Conservation (phyloP, 2,329 filamentous ascomycete species). For the Ploettnerulaceae sp. region DNA sequence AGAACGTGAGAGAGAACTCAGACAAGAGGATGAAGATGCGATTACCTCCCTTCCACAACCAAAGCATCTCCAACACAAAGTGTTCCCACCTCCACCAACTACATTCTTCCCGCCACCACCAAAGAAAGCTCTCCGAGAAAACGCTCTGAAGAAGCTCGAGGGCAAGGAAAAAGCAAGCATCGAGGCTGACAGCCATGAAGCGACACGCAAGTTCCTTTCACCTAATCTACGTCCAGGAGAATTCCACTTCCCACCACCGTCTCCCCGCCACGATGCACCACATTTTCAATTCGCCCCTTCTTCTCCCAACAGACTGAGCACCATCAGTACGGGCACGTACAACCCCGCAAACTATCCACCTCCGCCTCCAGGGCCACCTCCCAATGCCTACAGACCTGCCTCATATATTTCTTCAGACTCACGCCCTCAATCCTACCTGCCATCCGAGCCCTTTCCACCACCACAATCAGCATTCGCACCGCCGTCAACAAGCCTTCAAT, state of each 20-base stretch:
- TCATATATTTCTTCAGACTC: conserved; percentile 22
- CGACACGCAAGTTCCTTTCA: conserved; percentile 34
- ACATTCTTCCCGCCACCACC: conserved; percentile 31
- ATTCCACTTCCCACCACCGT: conserved; percentile 56
- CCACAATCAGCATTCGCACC: conserved; percentile 13
- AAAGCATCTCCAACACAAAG: conserved; percentile 56
- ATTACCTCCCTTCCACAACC: conserved; percentile 74
- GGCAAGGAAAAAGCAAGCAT: conserved; percentile 36
- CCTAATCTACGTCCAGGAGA: conserved; percentile 22
- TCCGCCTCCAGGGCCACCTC: conserved; percentile 24
- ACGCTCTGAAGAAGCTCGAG: conserved; percentile 45
- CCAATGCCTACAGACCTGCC: conserved; percentile 20
- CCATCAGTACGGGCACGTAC: conserved; percentile 26
- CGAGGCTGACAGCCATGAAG: conserved; percentile 36
- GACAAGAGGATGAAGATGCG: conserved; percentile 76
- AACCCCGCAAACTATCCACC: conserved; percentile 29
- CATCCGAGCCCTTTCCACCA: conserved; percentile 18
- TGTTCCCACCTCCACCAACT: conserved; percentile 29
- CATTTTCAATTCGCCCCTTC: conserved; percentile 57
- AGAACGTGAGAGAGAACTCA: conserved; percentile 73
- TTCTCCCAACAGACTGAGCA: conserved; percentile 36
- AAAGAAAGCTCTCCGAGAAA: conserved; percentile 35
- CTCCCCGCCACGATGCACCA: conserved; percentile 44
- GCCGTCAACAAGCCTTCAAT: background rate
- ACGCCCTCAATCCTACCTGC: conserved; percentile 13